phyloP scores from a whole-genome alignment of 202 grass and related monocot genomes.

The Carex arenaria region DNA sequence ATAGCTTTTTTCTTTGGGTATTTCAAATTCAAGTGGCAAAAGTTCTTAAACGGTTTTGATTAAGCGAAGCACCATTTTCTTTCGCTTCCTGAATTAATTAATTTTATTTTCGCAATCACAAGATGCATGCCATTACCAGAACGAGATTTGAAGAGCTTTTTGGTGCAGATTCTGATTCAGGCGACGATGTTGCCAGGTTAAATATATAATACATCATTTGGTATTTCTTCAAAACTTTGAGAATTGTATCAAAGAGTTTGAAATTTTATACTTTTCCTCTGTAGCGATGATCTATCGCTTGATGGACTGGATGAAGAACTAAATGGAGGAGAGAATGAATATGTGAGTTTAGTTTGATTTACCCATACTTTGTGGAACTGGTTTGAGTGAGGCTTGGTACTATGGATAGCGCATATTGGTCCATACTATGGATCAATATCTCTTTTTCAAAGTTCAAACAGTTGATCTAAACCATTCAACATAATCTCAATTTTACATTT shows the following conservation, averaged over 20 bases:
- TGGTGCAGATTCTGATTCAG: slow-evolving; percentile 32
- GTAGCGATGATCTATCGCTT: slow-evolving; percentile 59
- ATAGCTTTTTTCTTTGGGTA: not conserved
- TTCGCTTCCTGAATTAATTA: not conserved
- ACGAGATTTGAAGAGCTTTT: slow-evolving; percentile 26
- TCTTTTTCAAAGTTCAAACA: too few species aligned
- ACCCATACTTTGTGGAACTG: not conserved
- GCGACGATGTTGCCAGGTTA: slow-evolving; percentile 46
- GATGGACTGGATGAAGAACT: slow-evolving; percentile 58
- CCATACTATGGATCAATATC: too few species aligned
- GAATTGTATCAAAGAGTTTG: not conserved
- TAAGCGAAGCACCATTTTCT: not conserved
- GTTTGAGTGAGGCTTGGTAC: not conserved
- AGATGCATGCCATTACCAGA: slow-evolving; percentile 27
- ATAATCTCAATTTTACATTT: too few species aligned
- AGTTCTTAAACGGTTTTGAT: not conserved
- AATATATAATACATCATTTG: not conserved
- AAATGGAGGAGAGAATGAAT: slow-evolving; percentile 56
- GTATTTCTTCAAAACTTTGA: not conserved
- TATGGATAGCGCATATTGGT: too few species aligned
- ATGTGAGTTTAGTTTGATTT: slow-evolving; percentile 40
- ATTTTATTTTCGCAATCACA: not conserved
- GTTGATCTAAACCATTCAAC: too few species aligned
- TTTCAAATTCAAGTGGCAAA: not conserved
- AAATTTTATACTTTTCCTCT: not conserved